Base-by-base conservation (phyloP, 2,329 filamentous ascomycete species). In the Colletotrichum navitas region DNA sequence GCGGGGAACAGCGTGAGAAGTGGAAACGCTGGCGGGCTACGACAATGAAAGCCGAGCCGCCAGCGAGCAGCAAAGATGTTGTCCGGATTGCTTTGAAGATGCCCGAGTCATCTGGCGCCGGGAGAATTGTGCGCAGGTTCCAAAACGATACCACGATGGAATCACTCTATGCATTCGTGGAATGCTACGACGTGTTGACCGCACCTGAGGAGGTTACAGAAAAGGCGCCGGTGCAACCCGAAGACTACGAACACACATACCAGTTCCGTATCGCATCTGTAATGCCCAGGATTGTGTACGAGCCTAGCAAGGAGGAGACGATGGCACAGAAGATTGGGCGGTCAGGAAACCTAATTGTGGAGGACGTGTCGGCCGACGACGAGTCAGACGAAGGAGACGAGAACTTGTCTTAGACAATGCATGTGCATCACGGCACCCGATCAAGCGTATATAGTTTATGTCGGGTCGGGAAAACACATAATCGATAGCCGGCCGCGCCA, bases 81-180 rank as follows among this genome's bases (percentile, higher is more conserved):
- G 93, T 97, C 24, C 89, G 94, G n/a, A 83, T 92, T 36, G 90
- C 89, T 5, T 82, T 92, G 52, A 91, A 90, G 82, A 88, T 92
- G 87, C 89, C 89, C 11, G 84, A 87, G 74, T 80, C 80, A 39
- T 82, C 81, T 0, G 91, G 89, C 5, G 92, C 90, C 0, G 92
- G 94, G 60, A 88, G 95, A 52, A 88, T 97, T 2, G 89, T 97
- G 67, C 88, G 95, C 52, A 89, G 89, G 61, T 98, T 99, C 79
- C 81, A 85, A 0, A 85, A 87, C 1, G 85, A 89, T n/a, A 89
- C 93, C 0, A 86, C 88, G 2, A 84, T 98, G 47, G 95, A 98
- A 79, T 94, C 98, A 77, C 83, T 99, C 7, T 98, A 98, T 80
- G 96, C 95, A 0, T 98, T 97, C 82, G 94, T 98, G 2, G 96